Evolutionary conservation across 805 yeast genomes (phyloP), one percentile per base, ranked within the genome.

Genomic region (Zygoascus flipseniorum): DNA sequence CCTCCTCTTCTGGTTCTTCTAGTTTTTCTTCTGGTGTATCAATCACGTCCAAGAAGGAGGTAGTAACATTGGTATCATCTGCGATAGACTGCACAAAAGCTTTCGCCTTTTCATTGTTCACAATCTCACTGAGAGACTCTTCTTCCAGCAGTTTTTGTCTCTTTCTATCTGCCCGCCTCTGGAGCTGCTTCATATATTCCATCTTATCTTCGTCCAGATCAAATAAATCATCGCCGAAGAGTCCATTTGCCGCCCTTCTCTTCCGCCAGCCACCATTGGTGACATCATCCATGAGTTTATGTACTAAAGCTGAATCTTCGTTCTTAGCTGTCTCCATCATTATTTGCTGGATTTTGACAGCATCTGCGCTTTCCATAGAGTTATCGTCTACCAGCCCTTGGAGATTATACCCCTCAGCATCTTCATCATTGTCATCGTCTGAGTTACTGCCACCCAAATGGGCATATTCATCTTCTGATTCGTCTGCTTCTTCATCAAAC

Each of bases 401-500:
- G 41, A 62, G 45, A 42, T 60, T 54, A 32, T 57, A 54, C 19
- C 54, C 58, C 9, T 54, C 58, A 5, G 50, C 59, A n/a, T 46
- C 49, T 13, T 54, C 49, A 18, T 52, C 55, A 41, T 58, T 54
- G 8, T 52, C 57, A 8, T 54, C 56, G n/a, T 50, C 48, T 8
- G 19, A 59, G 8, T 60, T 63, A 31, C 57, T 62, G 4, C 65
- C 65, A n/a, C 64, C 65, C n/a, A 60, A 43, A 2, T 63, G 63
- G n/a, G 64, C 64, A 64, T 64, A 62, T 50, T 62, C 65, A 41
- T 62, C 65, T 14, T 62, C 65, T 3, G 64, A 60, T 48, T 62
- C 65, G 19, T 55, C 58, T 28, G 65, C 65, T 46, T 62, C 65
- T 31, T 60, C 63, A 31, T 62, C 65, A 8, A 60, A 56, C 9